Percentiles rank a stretch among this genome's conserved stretches.
These are phyloP conservation scores for Polygonum aviculare DNA, from an alignment of 148 eudicot species.

Conservation along the genomic window DNA sequence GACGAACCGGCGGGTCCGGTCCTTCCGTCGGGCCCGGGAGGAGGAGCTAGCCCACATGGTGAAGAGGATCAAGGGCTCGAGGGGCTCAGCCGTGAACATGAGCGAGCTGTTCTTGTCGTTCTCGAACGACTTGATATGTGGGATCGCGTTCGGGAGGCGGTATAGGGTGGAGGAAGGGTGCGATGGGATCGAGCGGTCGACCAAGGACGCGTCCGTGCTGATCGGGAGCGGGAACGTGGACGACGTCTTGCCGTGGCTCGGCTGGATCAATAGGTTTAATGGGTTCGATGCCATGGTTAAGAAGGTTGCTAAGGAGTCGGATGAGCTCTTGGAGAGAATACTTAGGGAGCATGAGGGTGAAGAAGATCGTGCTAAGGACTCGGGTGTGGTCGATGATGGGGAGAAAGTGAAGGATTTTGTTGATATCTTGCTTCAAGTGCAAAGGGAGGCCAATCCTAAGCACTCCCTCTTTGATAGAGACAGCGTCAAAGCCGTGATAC, in stretches of 20 bases:
- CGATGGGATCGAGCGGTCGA: constrained; percentile 19
- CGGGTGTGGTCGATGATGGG: neutral
- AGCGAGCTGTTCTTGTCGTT: constrained; percentile 9
- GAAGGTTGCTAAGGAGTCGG: neutral
- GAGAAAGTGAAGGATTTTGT: constrained; percentile 8
- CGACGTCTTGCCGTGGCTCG: constrained; percentile 7
- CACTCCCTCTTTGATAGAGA: neutral
- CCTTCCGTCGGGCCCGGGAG: constrained; percentile 26
- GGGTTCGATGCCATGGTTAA: constrained; percentile 16
- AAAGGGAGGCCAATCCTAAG: neutral
- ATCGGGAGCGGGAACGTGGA: constrained; percentile 9
- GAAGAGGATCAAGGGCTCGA: neutral
- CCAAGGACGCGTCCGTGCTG: neutral
- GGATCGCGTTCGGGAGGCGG: constrained; percentile 20
- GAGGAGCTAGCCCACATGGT: constrained; percentile 43
- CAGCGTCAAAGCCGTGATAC: constrained; percentile 12
- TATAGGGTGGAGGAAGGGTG: neutral
- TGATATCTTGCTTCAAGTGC: constrained; percentile 12
- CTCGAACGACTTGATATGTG: constrained; percentile 15
- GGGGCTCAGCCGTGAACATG: constrained; percentile 24
- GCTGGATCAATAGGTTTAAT: constrained; percentile 15
- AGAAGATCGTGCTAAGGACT: neutral
- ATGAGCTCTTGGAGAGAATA: constrained; percentile 9
- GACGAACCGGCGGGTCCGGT: constrained; percentile 40
- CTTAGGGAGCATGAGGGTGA: constrained; percentile 5